phyloP scores from a whole-genome alignment of 176 grass and related monocot species.

The Calamus simplicifolius region DNA sequence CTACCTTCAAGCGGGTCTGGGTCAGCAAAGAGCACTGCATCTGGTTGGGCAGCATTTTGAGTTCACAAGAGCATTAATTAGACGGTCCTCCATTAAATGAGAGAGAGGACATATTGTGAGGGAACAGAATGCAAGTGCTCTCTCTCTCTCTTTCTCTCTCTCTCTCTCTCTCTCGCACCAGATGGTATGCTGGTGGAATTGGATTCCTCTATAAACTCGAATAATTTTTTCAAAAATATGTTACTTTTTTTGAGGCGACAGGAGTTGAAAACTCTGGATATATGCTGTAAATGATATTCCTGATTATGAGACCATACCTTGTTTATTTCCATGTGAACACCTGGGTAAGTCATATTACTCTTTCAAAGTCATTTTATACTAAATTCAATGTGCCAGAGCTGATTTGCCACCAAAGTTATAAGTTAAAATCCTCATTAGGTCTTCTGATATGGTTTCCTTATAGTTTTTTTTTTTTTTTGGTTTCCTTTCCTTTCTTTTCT shows the following conservation, averaged over 20 bases:
- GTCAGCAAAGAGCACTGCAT: slow-evolving; percentile 64
- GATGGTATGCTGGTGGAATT: slow-evolving; percentile 1
- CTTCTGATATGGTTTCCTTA: too few relatives aligned
- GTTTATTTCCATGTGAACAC: too few relatives aligned
- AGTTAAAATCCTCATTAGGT: too few relatives aligned
- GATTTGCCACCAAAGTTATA: too few relatives aligned
- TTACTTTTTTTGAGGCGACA: not conserved
- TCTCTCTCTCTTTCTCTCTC: not conserved
- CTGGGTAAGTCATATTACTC: too few relatives aligned
- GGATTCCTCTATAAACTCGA: slow-evolving; percentile 22
- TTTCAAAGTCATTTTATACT: too few relatives aligned
- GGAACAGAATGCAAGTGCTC: not conserved
- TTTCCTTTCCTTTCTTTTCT: too few relatives aligned
- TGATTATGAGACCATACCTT: too few relatives aligned
- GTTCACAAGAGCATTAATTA: not conserved
- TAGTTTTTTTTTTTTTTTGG: too few relatives aligned
- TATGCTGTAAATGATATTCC: too few relatives aligned
- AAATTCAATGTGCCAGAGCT: too few relatives aligned
- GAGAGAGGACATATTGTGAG: not conserved
- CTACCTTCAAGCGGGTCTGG: slow-evolving; percentile 46
- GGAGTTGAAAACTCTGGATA: too few relatives aligned
- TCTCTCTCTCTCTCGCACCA: not conserved
- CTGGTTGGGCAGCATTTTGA: slow-evolving; percentile 99
- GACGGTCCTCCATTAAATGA: not conserved
- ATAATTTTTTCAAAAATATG: slow-evolving; percentile 27